Percentiles rank a stretch among this genome's conserved stretches.
Conservation (phyloP, 2,329 filamentous ascomycete species). For the Fusarium sarcochroum region DNA sequence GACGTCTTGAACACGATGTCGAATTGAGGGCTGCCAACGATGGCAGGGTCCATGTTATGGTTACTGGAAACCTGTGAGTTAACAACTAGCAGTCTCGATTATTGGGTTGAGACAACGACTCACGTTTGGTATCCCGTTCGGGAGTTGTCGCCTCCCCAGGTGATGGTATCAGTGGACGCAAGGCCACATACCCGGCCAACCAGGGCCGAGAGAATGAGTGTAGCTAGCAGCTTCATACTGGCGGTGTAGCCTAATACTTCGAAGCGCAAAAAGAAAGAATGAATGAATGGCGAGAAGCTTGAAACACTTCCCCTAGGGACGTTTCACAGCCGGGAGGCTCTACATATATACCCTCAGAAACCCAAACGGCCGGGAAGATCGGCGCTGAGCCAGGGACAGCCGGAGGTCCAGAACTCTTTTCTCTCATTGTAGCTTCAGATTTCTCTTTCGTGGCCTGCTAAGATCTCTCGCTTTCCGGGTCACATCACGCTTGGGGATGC, state of each 20-base stretch:
- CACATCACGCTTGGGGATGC: constrained; percentile 1
- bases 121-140: constrained; percentile 67
- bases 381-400: neutral
- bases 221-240: constrained; percentile 46
- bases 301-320: neutral
- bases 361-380: neutral
- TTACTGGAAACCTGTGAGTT: constrained; percentile 53
- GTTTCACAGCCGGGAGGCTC: neutral
- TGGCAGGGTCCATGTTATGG: constrained; percentile 73
- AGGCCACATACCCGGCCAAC: constrained; percentile 54
- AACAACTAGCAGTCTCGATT: neutral
- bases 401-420: neutral
- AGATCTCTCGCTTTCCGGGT: neutral
- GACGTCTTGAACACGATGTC: constrained; percentile 67
- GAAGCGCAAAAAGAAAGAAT: constrained; percentile 17
- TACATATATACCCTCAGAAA: constrained; percentile 25
- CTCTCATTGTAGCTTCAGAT: neutral
- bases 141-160: constrained; percentile 71
- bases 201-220: constrained; percentile 52
- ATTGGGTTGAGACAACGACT: constrained; percentile 26
- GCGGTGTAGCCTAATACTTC: neutral
- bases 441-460: neutral
- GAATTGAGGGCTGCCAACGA: constrained; percentile 69
- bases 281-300: constrained; percentile 11
- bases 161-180: constrained; percentile 68